A percentile compares a stretch with the other conserved stretches of the same genome.
Conservation (phyloP, 495 filamentous ascomycete species). For the Immersiella caudata region DNA sequence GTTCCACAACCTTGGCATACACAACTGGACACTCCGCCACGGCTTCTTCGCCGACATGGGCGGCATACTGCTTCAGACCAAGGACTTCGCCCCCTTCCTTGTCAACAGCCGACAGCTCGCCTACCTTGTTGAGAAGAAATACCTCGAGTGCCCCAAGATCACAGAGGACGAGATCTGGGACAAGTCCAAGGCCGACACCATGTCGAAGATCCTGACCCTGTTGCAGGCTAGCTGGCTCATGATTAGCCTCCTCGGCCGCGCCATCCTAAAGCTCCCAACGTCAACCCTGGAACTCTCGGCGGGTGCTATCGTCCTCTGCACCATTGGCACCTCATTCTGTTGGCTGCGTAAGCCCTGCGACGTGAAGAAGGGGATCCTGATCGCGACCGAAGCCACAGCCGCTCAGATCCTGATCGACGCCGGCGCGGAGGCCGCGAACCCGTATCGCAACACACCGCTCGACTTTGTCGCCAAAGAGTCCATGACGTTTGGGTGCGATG, state of each 20-base stretch:
- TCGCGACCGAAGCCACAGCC: not conserved
- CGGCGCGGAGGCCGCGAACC: not conserved
- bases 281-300: constrained; percentile 27
- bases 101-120: constrained; percentile 41
- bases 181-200: constrained; percentile 23
- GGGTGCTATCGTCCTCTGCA: constrained; percentile 19
- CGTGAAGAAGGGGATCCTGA: constrained; percentile 5
- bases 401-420: constrained; percentile 2
- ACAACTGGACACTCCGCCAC: constrained; percentile 40
- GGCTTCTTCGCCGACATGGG: constrained; percentile 47
- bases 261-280: constrained; percentile 13
- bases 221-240: constrained; percentile 22
- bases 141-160: constrained; percentile 20
- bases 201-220: constrained; percentile 14
- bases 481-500: constrained; percentile 20
- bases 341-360: constrained; percentile 24
- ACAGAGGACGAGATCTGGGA: constrained; percentile 13
- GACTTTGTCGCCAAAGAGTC: constrained; percentile 27
- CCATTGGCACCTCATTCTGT: constrained; percentile 10
- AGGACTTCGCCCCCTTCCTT: constrained; percentile 34
- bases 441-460: constrained; percentile 16
- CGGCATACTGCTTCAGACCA: constrained; percentile 35
- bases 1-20: constrained; percentile 26
- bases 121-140: constrained; percentile 33
- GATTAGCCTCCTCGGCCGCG: constrained; percentile 18